A percentile compares a stretch with the other conserved stretches of the same genome.
These are phyloP conservation scores for Acanthamoeba healyi DNA, from an alignment of 208 protist species.

Conservation along the genomic window DNA sequence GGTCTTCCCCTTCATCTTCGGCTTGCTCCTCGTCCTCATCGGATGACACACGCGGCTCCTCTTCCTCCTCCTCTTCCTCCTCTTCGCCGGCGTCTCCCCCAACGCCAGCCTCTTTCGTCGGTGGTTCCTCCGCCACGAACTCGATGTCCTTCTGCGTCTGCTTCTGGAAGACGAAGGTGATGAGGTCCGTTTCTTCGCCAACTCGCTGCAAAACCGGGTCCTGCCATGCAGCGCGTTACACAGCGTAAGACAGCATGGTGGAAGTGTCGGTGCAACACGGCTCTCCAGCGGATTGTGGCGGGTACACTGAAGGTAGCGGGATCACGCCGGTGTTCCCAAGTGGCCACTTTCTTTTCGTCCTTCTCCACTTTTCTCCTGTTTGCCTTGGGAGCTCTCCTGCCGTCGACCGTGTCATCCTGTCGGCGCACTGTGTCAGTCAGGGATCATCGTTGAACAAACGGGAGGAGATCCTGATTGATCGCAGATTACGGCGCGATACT, in stretches of 20 bases:
- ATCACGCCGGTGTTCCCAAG: conserved; percentile 55
- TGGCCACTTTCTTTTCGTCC: not conserved
- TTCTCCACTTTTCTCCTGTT: conserved; percentile 3
- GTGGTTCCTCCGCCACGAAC: not conserved
- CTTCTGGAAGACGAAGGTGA: conserved; percentile 72
- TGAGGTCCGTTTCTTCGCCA: conserved; percentile 53
- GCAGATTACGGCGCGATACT: too few species aligned
- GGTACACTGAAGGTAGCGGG: conserved; percentile 58
- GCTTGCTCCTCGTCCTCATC: not conserved
- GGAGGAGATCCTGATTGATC: not conserved
- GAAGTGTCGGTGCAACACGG: not conserved
- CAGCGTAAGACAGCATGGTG: not conserved
- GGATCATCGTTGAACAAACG: not conserved
- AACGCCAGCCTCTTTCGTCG: not conserved
- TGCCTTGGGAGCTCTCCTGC: not conserved
- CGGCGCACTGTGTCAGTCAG: not conserved
- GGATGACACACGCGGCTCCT: too few species aligned
- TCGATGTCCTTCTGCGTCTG: conserved; percentile 59
- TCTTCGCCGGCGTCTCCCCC: not conserved
- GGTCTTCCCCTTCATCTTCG: not conserved
- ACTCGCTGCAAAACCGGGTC: conserved; percentile 61
- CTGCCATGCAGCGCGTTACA: too few species aligned
- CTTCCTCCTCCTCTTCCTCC: not conserved
- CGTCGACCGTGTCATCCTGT: conserved; percentile 52
- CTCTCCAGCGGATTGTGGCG: not conserved